Base-by-base conservation (phyloP, 2,329 filamentous ascomycete species). In the Pseudogymnoascus sp. region DNA sequence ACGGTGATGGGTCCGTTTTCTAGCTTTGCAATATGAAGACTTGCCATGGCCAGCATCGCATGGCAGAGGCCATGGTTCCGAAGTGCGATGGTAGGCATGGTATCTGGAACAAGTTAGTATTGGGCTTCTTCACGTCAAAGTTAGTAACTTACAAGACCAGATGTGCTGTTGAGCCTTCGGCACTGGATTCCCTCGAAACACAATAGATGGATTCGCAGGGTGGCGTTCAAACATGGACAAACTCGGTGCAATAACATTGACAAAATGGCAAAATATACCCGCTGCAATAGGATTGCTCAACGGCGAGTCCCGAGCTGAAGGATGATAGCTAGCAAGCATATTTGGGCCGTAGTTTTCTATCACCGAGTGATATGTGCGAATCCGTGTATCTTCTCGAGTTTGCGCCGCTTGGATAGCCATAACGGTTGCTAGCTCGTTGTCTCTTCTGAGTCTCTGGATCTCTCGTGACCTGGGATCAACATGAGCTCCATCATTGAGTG, bases 191-290 rank as follows among this genome's bases (percentile, higher is more conserved):
- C 87, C 84, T 62, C 80, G 79, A 68, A 90, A 87, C 31, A 89
- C 81, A 6, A 87, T 82, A 0, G 85, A 83, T 1, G 90, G 83
- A 70, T 93, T 90, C 62, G 87, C 83, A 2, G 90, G 87, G 73
- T 93, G 87, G 61, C 93, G 83, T 75, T 98, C 93, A 72, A 91
- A 96, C 28, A 96, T 82, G 1, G 93, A 96, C 72, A 98, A 84
- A 67, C 85, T 89, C 0, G 92, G 90, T 0, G 89, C 93, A 2
- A 92, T 96, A 6, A 95, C 89, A 68, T 91, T 89, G 56, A 98
- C 86, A 73, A 97, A 98, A 75, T 98, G 92, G 74, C 89, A 89
- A 73, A 98, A 98, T 6, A 96, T 87, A 31, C 88, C 84, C 12
- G 91, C 88, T 10, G 91, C 93, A 66, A 89, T 87, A 2, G 86